Base-by-base conservation (phyloP, 1,284 basidiomycete genomes). In the Schizophyllum amplum region DNA sequence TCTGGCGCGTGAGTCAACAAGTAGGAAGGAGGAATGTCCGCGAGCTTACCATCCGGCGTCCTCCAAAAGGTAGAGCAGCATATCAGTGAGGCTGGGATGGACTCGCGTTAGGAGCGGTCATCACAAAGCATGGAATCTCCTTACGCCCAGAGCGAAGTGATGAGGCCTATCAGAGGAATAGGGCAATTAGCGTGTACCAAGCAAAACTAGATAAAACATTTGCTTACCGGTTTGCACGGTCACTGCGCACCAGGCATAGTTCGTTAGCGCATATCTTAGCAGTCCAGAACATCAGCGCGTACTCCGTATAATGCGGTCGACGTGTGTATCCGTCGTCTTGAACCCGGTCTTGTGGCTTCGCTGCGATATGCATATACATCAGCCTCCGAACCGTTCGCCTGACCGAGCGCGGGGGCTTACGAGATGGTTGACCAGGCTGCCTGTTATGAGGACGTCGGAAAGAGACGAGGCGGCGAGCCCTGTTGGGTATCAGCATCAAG, bases 291-390 rank as follows among this genome's bases (percentile, higher is more conserved):
- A 2, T 46, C 11, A 13, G 11, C 6, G 67, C 73, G 55, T 59
- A 79, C 78, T 54, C 57, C 75, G 67, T 51, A 79, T 77, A 53
- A 80, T 75, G 51, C 67, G 64, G 57, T 71, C 68, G 1, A 72
- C 61, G 24, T 70, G 56, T 15, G 65, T 53, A 52, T 71, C 69
- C 1, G 69, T 67, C 17, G 58, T 47, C 24, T 60, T 58, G 55
- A 71, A 69, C 7, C 71, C 71, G 1, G 67, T 68, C 57, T 72
- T 77, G 62, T 78, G 73, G 51, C 66, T 70, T 57, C 69, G 68
- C 75, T 78, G 55, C 47, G 0, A 51, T n/a, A n/a, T n/a, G n/a
- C n/a, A n/a, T n/a, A n/a, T n/a, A n/a, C n/a, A n/a, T n/a, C n/a
- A n/a, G n/a, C n/a, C n/a, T n/a, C n/a, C n/a, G n/a, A n/a, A n/a